Evolutionary conservation across 164 flowering plant species (phyloP).

Genomic region (Annona cherimola): DNA sequence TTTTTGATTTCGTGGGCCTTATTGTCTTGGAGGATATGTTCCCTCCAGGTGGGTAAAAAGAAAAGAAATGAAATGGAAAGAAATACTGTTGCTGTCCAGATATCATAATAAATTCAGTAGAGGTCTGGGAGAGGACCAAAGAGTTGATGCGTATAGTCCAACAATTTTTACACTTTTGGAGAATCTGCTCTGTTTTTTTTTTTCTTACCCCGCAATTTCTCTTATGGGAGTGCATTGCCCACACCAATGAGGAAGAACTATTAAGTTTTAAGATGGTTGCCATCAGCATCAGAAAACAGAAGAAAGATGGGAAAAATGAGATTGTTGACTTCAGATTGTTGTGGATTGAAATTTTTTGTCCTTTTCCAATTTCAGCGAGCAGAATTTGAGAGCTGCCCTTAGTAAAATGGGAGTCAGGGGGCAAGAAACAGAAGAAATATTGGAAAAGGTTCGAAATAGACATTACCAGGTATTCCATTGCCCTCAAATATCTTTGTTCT

Average conservation of each 20-base stretch:
- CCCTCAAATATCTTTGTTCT: background rate
- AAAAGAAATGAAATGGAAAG: background rate
- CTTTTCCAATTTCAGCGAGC: conserved; percentile 49
- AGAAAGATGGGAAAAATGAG: background rate
- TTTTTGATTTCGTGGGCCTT: background rate
- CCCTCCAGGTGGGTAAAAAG: background rate
- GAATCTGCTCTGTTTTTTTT: background rate
- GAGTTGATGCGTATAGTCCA: background rate
- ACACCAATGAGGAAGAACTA: background rate
- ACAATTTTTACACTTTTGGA: background rate
- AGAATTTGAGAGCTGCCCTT: conserved; percentile 83
- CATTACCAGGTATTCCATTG: conserved; percentile 75
- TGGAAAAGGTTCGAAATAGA: conserved; percentile 72
- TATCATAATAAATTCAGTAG: background rate
- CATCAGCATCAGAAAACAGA: background rate
- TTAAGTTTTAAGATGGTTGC: background rate
- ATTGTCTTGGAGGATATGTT: background rate
- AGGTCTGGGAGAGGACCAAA: background rate
- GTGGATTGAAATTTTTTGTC: background rate
- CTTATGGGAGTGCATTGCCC: background rate
- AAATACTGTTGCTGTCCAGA: background rate
- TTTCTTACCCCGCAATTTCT: background rate
- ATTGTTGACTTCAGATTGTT: background rate
- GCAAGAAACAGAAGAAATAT: conserved; percentile 55
- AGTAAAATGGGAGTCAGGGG: conserved; percentile 64